Base-by-base conservation (phyloP, 768 basidiomycete species). In the Phlegmacium glaucopus region DNA sequence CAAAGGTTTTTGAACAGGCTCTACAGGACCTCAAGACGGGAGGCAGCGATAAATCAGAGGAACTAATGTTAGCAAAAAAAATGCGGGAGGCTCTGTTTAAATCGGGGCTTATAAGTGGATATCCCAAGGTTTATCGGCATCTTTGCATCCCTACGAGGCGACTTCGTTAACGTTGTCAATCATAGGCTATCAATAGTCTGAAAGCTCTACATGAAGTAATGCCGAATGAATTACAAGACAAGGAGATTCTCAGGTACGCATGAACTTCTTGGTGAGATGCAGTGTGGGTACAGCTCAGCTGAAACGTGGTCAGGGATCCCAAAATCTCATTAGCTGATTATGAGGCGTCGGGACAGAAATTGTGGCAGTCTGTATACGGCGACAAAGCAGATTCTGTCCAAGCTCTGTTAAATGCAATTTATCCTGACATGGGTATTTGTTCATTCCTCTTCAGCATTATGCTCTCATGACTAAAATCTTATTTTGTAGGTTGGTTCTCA, bases 341-440 rank as follows among this genome's bases (percentile, higher is more conserved):
- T 47, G 62, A 67, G 13, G 58, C 51, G 12, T 62, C 61, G 10
- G 84, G 83, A 0, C 52, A 67, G 44, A 60, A 52, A 4, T 65
- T 73, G 46, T 85, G 80, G 59, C 51, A 67, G 17, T 60, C 66
- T 4, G 68, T 78, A 12, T 86, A 87, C 50, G 82, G 83, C 12
- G 74, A 78, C 29, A 80, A 78, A 2, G 75, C 81, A 6, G 61
- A 69, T 22, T 37, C 59, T 2, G 76, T 83, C 3, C 76, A 78
- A 49, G 50, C 43, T 3, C 51, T 83, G n/a, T 59, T 87, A 13
- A 63, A 70, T 53, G 52, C 63, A 9, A 71, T 78, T 25, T 82
- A 82, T 60, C 83, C 84, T 0, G 85, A 87, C 56, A 67, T 86
- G 59, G 83, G 85, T 83, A 53, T n/a, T 18, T 18, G n/a, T n/a